A percentile compares a stretch with the other conserved stretches of the same genome.
These are phyloP conservation scores for Metschnikowia gelsemii DNA, from an alignment of 805 yeast species.

Conservation along the genomic window DNA sequence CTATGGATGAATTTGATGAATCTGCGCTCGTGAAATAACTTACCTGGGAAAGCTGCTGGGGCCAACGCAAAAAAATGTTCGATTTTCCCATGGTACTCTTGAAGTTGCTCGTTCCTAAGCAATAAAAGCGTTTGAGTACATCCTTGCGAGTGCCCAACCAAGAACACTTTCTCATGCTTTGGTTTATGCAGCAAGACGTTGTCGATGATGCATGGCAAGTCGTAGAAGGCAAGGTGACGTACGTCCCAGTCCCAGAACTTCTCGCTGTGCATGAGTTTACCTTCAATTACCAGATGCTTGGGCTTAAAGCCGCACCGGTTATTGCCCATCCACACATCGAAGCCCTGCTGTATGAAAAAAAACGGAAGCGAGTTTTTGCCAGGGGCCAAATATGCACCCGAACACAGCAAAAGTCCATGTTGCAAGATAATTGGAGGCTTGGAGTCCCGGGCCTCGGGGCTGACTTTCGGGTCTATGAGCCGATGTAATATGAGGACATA, in stretches of 20 bases:
- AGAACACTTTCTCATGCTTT: slow-evolving; percentile 46
- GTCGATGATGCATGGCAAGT: slow-evolving; percentile 70
- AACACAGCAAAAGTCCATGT: slow-evolving; percentile 86
- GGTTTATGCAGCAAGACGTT: slow-evolving; percentile 50
- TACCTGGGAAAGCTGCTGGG: slow-evolving; percentile 91
- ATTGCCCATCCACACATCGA: slow-evolving; percentile 90
- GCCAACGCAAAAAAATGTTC: slow-evolving; percentile 75
- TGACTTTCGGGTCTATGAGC: slow-evolving; percentile 49
- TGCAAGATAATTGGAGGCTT: slow-evolving; percentile 68
- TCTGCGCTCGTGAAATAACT: slow-evolving; percentile 57
- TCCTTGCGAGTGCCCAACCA: slow-evolving; percentile 91
- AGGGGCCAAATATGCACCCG: slow-evolving; percentile 81
- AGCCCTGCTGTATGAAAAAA: slow-evolving; percentile 54
- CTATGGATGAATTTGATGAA: slow-evolving; percentile 64
- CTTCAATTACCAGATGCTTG: slow-evolving; percentile 44
- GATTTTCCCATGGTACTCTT: slow-evolving; percentile 49
- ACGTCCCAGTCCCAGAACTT: slow-evolving; percentile 94
- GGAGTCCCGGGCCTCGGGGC: slow-evolving; percentile 27
- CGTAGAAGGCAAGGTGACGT: slow-evolving; percentile 74
- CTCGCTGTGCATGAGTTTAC: slow-evolving; percentile 41
- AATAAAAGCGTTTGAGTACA: slow-evolving; percentile 81
- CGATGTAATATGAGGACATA: slow-evolving; percentile 67
- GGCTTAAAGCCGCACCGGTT: slow-evolving; percentile 86
- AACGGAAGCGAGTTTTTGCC: slow-evolving; percentile 77
- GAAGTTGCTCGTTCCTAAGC: slow-evolving; percentile 44